Conservation (phyloP, 2,329 filamentous ascomycete species). For the Xylaria sp. region DNA sequence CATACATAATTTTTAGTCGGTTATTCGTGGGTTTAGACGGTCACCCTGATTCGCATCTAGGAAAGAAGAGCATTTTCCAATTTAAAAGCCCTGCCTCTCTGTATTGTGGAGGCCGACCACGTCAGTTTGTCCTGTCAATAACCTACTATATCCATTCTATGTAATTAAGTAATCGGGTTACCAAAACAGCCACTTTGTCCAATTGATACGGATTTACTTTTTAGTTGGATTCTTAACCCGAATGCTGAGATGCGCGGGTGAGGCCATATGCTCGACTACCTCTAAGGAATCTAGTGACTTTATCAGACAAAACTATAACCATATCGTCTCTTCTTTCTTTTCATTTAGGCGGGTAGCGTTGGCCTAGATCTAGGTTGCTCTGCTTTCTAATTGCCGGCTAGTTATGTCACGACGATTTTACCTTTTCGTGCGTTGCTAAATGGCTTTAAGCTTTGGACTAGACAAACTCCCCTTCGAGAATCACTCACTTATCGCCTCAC, state of each 20-base stretch:
- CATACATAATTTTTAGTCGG: slow-evolving; percentile 33
- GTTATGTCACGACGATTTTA: neutral
- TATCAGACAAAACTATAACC: neutral
- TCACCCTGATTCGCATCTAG: slow-evolving; percentile 38
- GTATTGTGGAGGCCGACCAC: neutral
- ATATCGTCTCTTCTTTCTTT: neutral
- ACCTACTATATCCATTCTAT: neutral
- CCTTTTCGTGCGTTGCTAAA: neutral
- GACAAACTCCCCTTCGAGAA: neutral
- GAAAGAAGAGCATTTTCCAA: slow-evolving; percentile 32
- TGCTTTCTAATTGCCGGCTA: neutral
- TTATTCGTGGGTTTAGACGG: slow-evolving; percentile 34
- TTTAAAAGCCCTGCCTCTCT: slow-evolving; percentile 16
- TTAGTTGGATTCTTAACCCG: neutral
- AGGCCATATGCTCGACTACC: neutral
- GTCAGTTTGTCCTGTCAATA: neutral
- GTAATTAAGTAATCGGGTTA: neutral
- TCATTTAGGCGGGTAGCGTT: neutral
- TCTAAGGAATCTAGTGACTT: neutral
- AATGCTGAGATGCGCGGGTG: too few species aligned
- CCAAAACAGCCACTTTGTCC: neutral
- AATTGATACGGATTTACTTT: neutral
- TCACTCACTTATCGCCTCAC: neutral
- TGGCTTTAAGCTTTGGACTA: neutral
- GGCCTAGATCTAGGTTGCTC: neutral